Evolutionary conservation across 306 rosid genomes (phyloP), one percentile per base, ranked within the genome.

Genomic region (Dryas drummondii): DNA sequence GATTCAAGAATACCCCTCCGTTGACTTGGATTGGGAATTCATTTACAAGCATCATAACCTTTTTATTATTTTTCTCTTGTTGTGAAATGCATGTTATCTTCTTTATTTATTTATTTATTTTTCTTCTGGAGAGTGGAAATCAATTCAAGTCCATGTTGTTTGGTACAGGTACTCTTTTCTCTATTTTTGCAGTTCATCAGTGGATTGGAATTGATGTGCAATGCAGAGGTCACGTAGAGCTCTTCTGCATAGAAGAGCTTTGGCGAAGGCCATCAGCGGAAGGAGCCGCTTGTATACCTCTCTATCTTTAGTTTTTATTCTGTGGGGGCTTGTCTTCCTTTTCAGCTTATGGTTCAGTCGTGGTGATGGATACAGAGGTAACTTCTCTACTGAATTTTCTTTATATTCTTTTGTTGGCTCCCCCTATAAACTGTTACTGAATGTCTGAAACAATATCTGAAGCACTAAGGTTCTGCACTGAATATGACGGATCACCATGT

Each of bases 161-260:
- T 71, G 55, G 41, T 85, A 75, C 82, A 84, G 91, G 76, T 46
- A 52, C 49, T 54, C 75, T 45, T 45, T 66, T 62, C 66, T 79
- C 70, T 41, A 4, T 26, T 52, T 66, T 58, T 60, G 65, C 14
- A 49, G 52, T 3, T 56, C 71, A 50, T 85, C 56, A 71, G 42
- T 78, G 84, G 68, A 81, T 73, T 74, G 80, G 83, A 78, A 78
- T 92, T 90, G 78, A 88, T 89, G 92, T 80, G 85, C 88, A 37
- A 94, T 91, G 98, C 98, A 90, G 88, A 85, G 86, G 74, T 89
- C 93, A 46, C 88, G 86, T 66, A 84, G 83, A 82, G 91, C 97
- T 88, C 86, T 90, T 91, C 86, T 88, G 60, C 68, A 70, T 42
- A 82, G 87, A 88, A 88, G 91, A 90, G 89, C 91, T 79, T 50